Base-by-base conservation (phyloP, 2,329 filamentous ascomycete species). In the Colletotrichum euphorbiae region DNA sequence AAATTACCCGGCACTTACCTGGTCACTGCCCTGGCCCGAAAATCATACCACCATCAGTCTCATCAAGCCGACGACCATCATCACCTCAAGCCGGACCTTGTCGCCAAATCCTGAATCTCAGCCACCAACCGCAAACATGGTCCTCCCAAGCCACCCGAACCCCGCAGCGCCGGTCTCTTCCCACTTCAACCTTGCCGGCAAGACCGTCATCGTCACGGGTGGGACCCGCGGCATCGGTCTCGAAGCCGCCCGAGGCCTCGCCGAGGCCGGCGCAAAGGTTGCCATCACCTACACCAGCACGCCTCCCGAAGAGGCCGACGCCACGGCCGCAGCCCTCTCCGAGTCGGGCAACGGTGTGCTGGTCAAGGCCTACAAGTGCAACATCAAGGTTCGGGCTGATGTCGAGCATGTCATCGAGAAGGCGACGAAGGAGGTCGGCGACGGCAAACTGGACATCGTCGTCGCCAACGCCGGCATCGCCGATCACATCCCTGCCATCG, bases 391-490 rank as follows among this genome's bases (percentile, higher is more conserved):
- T 58, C 71, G 72, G 0, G 72, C 72, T 11, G 70, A 73, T 4
- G 73, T 80, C 2, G 74, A 77, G 61, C 71, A 73, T 2, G 62
- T 66, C 11, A 54, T 66, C 13, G 62, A 61, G 48, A 72, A 76
- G 3, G 78, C 78, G 0, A 76, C 77, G 9, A 71, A 75, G 45
- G 81, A 81, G 31, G 62, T 66, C 2, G 62, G 17, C 73, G 81
- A 77, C 43, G 75, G 77, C 4, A 78, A 79, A 31, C 71, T 82
- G 4, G 79, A 82, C 67, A 75, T 83, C 36, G 73, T 81, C 19
- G 80, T 83, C 1, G 81, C 80, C 19, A 82, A 82, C 55, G 80
- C 81, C 4, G 81, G 81, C 2, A 77, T 82, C 38, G 74, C 76
- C 6, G 75, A 76, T 5, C 73, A 81, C 56, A 74, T 77, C 28